These are phyloP conservation scores for Hyphopichia buzzinii DNA, from an alignment of 1,139 yeast genomes.

Conservation along the genomic window DNA sequence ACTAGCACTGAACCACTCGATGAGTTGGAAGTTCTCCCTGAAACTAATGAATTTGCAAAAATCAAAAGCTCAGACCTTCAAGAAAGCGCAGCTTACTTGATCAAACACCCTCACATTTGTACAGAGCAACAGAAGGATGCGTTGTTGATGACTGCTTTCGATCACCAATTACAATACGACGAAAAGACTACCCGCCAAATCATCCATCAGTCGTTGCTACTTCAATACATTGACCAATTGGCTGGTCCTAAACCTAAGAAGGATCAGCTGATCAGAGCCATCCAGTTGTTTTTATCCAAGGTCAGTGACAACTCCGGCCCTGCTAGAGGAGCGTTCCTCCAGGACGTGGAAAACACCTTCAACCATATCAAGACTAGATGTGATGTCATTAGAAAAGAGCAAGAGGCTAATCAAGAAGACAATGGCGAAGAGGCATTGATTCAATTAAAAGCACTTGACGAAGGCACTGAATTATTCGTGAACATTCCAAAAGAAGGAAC, in stretches of 20 bases:
- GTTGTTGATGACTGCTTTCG: slow-evolving; percentile 89
- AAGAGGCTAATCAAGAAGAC: slow-evolving; percentile 26
- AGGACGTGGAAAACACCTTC: slow-evolving; percentile 71
- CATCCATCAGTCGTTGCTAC: slow-evolving; percentile 74
- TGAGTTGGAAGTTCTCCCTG: slow-evolving; percentile 45
- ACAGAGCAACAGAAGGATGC: slow-evolving; percentile 89
- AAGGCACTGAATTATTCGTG: slow-evolving; percentile 71
- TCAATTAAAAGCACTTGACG: slow-evolving; percentile 87
- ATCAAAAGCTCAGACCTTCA: slow-evolving; percentile 49
- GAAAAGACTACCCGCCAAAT: slow-evolving; percentile 52
- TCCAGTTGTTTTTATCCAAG: slow-evolving; percentile 68
- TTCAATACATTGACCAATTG: slow-evolving; percentile 74
- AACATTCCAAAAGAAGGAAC: slow-evolving; percentile 61
- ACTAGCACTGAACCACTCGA: slow-evolving; percentile 28
- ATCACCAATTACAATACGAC: slow-evolving; percentile 67
- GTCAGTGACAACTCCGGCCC: slow-evolving; percentile 54
- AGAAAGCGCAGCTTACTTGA: slow-evolving; percentile 51
- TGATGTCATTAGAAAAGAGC: slow-evolving; percentile 54
- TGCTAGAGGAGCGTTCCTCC: slow-evolving; percentile 62
- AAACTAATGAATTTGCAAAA: slow-evolving; percentile 63
- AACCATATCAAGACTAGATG: slow-evolving; percentile 76
- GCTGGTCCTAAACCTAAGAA: slow-evolving; percentile 36
- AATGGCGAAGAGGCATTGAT: slow-evolving; percentile 73
- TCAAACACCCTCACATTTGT: slow-evolving; percentile 65
- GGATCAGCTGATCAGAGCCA: slow-evolving; percentile 48